phyloP scores from a whole-genome alignment of 306 rosid species.

The Ochetophila trinervis region DNA sequence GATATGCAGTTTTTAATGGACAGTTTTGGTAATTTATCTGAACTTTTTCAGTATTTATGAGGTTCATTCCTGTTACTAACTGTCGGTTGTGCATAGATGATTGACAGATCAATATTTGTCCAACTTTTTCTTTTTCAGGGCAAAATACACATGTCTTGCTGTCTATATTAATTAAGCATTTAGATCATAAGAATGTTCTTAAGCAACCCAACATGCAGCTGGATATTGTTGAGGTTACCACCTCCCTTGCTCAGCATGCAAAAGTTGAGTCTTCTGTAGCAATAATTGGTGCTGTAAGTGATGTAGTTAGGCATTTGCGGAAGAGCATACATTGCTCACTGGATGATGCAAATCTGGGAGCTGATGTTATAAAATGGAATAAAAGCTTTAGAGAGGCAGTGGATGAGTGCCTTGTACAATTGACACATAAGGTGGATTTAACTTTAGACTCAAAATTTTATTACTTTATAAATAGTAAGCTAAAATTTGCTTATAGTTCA shows the following conservation, averaged over 20 bases:
- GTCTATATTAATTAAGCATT: conserved; percentile 80
- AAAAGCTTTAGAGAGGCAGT: conserved; percentile 64
- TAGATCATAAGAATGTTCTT: conserved; percentile 82
- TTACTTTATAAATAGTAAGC: conserved; percentile 17
- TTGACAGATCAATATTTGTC: neutral
- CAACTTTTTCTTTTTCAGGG: conserved; percentile 40
- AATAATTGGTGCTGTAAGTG: conserved; percentile 66
- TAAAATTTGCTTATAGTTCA: conserved; percentile 7
- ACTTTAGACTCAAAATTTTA: conserved; percentile 15
- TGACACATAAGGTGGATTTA: conserved; percentile 74
- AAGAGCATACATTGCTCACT: conserved; percentile 70
- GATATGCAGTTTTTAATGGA: conserved; percentile 82
- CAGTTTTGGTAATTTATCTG: conserved; percentile 50
- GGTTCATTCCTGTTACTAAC: conserved; percentile 14
- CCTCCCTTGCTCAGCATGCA: conserved; percentile 67
- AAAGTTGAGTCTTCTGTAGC: conserved; percentile 75
- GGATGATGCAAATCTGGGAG: conserved; percentile 50
- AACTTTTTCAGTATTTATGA: conserved; percentile 14
- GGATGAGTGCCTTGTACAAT: conserved; percentile 79
- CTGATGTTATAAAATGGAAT: conserved; percentile 58
- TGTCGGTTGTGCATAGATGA: neutral
- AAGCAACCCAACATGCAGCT: conserved; percentile 74
- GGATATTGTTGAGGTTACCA: conserved; percentile 73
- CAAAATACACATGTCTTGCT: conserved; percentile 75
- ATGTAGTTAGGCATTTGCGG: conserved; percentile 84